Evolutionary conservation across 2,329 filamentous ascomycete genomes (phyloP).

Genomic region (Talaromyces sp.): DNA sequence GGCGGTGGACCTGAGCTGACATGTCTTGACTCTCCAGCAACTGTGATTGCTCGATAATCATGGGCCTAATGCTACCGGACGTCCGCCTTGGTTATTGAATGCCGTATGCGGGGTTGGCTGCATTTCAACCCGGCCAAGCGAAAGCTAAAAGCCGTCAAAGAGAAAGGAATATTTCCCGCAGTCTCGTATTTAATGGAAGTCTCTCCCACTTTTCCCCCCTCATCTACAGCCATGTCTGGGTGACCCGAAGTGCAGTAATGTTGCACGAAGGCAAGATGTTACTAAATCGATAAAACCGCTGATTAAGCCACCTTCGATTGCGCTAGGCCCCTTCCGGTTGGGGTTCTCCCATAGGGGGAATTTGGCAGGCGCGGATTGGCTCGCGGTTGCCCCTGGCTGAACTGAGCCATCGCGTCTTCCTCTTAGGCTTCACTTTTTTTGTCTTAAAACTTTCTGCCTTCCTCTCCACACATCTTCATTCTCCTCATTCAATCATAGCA

Average conservation of each 20-base stretch:
- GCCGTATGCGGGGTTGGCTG: conserved; percentile 1
- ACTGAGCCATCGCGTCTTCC: not conserved
- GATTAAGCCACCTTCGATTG: not conserved
- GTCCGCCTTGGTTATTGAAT: not conserved
- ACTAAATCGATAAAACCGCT: not conserved
- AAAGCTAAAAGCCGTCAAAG: not conserved
- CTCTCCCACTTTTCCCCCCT: not conserved
- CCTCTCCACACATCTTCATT: not conserved
- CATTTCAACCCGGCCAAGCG: not conserved
- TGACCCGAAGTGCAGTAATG: not conserved
- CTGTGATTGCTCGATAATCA: conserved; percentile 4
- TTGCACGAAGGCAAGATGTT: not conserved
- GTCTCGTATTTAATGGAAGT: not conserved
- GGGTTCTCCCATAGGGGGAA: not conserved
- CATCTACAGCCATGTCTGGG: not conserved
- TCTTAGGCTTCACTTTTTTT: conserved; percentile 8
- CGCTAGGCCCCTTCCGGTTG: conserved; percentile 7
- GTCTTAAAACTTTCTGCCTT: not conserved
- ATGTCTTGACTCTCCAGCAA: not conserved
- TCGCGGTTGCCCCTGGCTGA: conserved; percentile 9
- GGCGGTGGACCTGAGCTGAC: not conserved
- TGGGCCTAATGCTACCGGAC: not conserved
- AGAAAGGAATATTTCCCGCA: not conserved
- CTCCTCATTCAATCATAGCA: not conserved
- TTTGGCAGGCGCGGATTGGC: conserved; percentile 16